Evolutionary conservation across 352 stramenopile species (phyloP).

Genomic region (Globisporangium irregulare): DNA sequence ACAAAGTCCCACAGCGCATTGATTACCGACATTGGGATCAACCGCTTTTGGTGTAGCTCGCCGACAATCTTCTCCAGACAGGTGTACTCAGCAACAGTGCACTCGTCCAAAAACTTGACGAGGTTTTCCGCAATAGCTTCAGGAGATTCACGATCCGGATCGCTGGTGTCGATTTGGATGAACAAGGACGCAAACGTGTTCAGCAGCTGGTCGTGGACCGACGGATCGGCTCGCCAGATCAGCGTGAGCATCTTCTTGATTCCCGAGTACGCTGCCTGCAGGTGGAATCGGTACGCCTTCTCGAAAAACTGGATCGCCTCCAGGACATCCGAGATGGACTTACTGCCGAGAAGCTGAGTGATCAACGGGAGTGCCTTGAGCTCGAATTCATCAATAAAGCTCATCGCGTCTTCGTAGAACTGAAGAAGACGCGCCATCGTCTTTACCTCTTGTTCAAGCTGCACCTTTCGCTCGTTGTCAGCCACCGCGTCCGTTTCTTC

Average conservation of each 20-base stretch:
- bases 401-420: conserved; percentile 90
- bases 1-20: conserved; percentile 69
- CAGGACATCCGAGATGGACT: conserved; percentile 90
- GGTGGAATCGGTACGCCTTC: conserved; percentile 86
- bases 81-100: conserved; percentile 71
- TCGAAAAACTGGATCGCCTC: conserved; percentile 94
- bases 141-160: conserved; percentile 37
- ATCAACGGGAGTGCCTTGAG: conserved; percentile 69
- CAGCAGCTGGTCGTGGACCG: conserved; percentile 89
- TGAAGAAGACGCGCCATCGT: conserved; percentile 82
- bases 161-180: conserved; percentile 44
- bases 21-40: conserved; percentile 64
- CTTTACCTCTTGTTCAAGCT: conserved; percentile 65
- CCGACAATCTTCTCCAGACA: conserved; percentile 75
- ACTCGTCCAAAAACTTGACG: conserved; percentile 73
- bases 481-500: conserved; percentile 7
- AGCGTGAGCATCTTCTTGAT: conserved; percentile 91
- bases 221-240: conserved; percentile 88
- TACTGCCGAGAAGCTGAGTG: conserved; percentile 86
- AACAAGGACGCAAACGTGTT: conserved; percentile 79
- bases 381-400: conserved; percentile 93
- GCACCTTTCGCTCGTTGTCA: conserved; percentile 39
- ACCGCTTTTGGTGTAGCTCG: conserved; percentile 52
- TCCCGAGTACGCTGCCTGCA: conserved; percentile 85
- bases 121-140: conserved; percentile 62